phyloP scores from a whole-genome alignment of 23 red algal genomes.

The Agarophyton chilense region DNA sequence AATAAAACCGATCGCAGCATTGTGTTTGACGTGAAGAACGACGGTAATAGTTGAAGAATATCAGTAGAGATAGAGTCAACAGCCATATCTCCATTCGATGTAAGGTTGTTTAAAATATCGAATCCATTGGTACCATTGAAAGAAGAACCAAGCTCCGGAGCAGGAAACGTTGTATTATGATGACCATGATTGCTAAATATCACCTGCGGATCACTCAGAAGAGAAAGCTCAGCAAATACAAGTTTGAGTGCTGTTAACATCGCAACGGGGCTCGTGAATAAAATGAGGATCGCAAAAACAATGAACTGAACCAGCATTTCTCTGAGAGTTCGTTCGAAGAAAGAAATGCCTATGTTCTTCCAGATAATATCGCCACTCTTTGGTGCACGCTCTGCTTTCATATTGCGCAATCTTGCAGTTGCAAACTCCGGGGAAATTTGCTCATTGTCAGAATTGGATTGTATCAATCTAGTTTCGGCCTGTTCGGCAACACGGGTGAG shows the following conservation, averaged over 20 bases:
- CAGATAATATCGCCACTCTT: slow-evolving; percentile 86
- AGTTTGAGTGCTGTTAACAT: slow-evolving; percentile 82
- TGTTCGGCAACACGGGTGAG: slow-evolving; percentile 1
- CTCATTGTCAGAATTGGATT: neutral
- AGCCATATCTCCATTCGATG: slow-evolving; percentile 33
- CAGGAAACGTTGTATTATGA: slow-evolving; percentile 28
- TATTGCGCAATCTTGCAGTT: slow-evolving; percentile 48
- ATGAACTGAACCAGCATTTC: slow-evolving; percentile 76
- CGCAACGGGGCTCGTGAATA: slow-evolving; percentile 85
- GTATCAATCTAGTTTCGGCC: slow-evolving; percentile 19
- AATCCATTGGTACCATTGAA: slow-evolving; percentile 39
- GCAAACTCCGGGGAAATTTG: slow-evolving; percentile 34
- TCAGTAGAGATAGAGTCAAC: slow-evolving; percentile 48
- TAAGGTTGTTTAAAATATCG: slow-evolving; percentile 42
- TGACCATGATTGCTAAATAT: slow-evolving; percentile 45
- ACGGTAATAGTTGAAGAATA: slow-evolving; percentile 64
- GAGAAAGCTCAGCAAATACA: slow-evolving; percentile 61
- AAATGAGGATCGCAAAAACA: slow-evolving; percentile 71
- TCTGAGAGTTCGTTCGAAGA: slow-evolving; percentile 76
- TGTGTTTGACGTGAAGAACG: slow-evolving; percentile 64
- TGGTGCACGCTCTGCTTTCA: slow-evolving; percentile 84
- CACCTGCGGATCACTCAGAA: slow-evolving; percentile 70
- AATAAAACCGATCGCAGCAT: slow-evolving; percentile 75
- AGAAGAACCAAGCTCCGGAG: slow-evolving; percentile 34
- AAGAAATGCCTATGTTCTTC: slow-evolving; percentile 81